Evolutionary conservation across 139 green algal species (phyloP), one percentile per base, ranked within the genome.

Genomic region (Ettlia oleoabundans): DNA sequence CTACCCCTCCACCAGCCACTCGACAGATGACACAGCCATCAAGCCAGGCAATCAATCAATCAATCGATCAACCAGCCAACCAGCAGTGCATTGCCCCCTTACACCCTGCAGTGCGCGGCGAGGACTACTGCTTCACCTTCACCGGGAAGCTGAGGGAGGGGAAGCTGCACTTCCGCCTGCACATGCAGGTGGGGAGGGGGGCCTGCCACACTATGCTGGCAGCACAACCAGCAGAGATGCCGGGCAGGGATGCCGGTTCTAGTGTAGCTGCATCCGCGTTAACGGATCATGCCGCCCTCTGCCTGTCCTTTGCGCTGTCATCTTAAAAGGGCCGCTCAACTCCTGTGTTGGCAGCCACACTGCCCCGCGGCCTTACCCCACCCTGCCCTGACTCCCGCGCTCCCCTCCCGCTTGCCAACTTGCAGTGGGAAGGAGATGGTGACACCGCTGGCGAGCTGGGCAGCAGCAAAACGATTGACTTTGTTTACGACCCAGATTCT

Each of bases 111-210:
- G 90, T 97, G 58, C 85, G 92, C 2, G 95, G 95, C 6, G 94
- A 98, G 87, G 95, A 98, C 90, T 97, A 96, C 85, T 92, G 92
- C 82, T 98, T 98, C 83, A 89, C 94, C 82, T 98, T 98, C 71
- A 88, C 89, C 9, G 90, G 94, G 76, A 91, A 91, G 83, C 87
- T 94, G 33, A 86, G 88, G 42, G 92, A 96, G 18, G 91, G 90
- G 69, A 97, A 97, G 88, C 91, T 98, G 73, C 91, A 96, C 83
- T 96, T 98, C 85, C 84, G 92, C 30, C 88, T 98, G 30, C 83
- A 93, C 69, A 96, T 98, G 94, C n/a, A n/a, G n/a, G n/a, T n/a
- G n/a, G n/a, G n/a, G n/a, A n/a, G n/a, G n/a, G n/a, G n/a, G n/a
- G n/a, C n/a, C n/a, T n/a, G n/a, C n/a, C n/a, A n/a, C n/a, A n/a